Evolutionary conservation across 345 rosid genomes (phyloP).

Genomic region (Cardamine chenopodiifolia): DNA sequence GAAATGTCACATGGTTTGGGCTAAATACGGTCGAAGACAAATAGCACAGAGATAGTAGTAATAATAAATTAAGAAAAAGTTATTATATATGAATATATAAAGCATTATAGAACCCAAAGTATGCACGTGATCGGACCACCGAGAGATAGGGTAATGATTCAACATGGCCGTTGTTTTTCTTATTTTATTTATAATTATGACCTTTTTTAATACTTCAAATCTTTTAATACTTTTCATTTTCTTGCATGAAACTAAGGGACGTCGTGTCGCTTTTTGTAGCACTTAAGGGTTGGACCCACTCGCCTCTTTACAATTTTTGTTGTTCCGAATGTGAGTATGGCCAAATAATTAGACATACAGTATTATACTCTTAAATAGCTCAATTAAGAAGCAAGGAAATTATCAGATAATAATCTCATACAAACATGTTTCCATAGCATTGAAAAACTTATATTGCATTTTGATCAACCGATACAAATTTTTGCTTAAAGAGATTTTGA

Average conservation of each 20-base stretch:
- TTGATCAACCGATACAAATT: neutral
- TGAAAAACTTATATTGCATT: neutral
- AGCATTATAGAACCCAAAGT: conserved; percentile 44
- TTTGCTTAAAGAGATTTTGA: neutral
- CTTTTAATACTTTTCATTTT: neutral
- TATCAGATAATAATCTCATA: neutral
- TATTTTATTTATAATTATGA: conserved; percentile 1
- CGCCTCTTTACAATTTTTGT: neutral
- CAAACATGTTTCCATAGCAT: neutral
- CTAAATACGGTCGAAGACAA: conserved; percentile 32
- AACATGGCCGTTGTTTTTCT: conserved; percentile 34
- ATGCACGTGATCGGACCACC: conserved; percentile 62
- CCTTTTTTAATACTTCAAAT: neutral
- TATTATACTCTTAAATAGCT: neutral
- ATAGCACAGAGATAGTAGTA: conserved; percentile 10
- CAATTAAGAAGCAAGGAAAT: neutral
- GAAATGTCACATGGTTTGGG: conserved; percentile 36
- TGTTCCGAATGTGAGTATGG: neutral
- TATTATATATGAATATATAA: neutral
- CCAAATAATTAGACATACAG: neutral
- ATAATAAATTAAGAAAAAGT: neutral
- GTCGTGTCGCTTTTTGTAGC: conserved; percentile 33
- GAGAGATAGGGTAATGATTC: conserved; percentile 35
- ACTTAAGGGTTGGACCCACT: conserved; percentile 19
- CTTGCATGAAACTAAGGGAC: conserved; percentile 41